phyloP scores from a whole-genome alignment of 129 eudicot genomes.

The Escallonia herrerae region DNA sequence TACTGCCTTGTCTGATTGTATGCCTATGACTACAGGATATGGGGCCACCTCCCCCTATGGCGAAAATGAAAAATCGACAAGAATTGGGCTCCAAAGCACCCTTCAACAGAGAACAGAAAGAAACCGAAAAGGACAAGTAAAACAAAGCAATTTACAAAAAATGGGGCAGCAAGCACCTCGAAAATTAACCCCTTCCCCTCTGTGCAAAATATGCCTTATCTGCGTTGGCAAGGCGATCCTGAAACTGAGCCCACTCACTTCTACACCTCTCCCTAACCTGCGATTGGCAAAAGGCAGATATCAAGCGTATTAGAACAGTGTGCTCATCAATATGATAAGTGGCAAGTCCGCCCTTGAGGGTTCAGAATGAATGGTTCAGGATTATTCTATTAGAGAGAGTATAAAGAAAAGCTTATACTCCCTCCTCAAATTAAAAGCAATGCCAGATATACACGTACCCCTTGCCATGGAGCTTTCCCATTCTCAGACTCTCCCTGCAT shows the following conservation, averaged over 20 bases:
- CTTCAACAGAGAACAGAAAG: conserved; percentile 12
- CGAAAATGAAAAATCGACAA: conserved; percentile 12
- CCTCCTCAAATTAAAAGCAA: too few relatives aligned
- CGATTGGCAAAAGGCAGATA: not conserved
- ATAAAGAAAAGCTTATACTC: too few relatives aligned
- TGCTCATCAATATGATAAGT: not conserved
- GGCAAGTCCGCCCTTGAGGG: not conserved
- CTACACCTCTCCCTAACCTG: conserved; percentile 82
- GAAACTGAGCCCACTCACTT: conserved; percentile 77
- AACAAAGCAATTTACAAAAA: conserved; percentile 48
- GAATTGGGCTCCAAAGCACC: conserved; percentile 18
- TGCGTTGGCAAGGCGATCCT: conserved; percentile 72
- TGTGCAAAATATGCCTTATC: conserved; percentile 61
- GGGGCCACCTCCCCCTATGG: conserved; percentile 19
- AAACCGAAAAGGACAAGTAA: conserved; percentile 13
- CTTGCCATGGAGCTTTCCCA: conserved; percentile 89
- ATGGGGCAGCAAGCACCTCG: conserved; percentile 10
- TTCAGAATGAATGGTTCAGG: too few relatives aligned
- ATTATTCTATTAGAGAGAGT: not conserved
- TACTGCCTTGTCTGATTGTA: conserved; percentile 6
- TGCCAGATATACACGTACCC: conserved; percentile 36
- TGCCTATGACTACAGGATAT: conserved; percentile 28
- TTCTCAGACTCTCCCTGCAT: conserved; percentile 63
- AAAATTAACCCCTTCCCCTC: conserved; percentile 24
- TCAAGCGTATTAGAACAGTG: not conserved